Evolutionary conservation across 306 rosid genomes (phyloP), one percentile per base, ranked within the genome.

Genomic region (Mucuna pruriens): DNA sequence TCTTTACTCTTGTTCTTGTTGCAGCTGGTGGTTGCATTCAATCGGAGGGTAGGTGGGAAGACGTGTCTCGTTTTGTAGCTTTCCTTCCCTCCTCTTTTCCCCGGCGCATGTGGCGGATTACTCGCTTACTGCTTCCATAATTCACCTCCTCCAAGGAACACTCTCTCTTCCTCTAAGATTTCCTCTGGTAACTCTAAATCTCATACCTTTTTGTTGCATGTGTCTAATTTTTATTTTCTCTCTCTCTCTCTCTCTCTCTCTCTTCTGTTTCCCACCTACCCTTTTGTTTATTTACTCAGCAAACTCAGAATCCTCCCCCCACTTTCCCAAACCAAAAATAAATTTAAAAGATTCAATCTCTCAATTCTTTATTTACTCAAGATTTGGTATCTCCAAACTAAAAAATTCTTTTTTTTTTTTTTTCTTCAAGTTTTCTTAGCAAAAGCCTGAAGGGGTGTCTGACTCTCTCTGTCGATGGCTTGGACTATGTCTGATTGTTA

Each of bases 41-140:
- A 82, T 25, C 84, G 65, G 54, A 82, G 79, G 89, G 81, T 87
- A 75, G 86, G 89, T 85, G 51, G 55, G 88, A 78, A 83, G 82
- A 71, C 78, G 78, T 76, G 51, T 83, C 83, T 75, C 74, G 52
- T 79, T 80, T 80, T 81, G 44, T 88, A 68, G 67, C 87, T 78
- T 23, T 60, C 33, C 19, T 9, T 36, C 71, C 52, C 16, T 54
- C 54, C 72, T 80, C 77, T 78, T 52, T 78, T 69, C 25, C 80
- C 82, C 94, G 82, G 73, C 83, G 84, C 88, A 85, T 94, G 80
- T 86, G 87, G 84, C 92, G 84, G 87, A 85, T 86, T 79, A 80
- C 31, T 82, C 85, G 94, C 88, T 85, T 71, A 72, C 87, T 80
- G 40, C 80, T 83, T 90, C 84, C 86, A 42, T 86, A 78, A 83